Base-by-base conservation (phyloP, 1,139 yeast genomes). In the Geotrichum fermentans region DNA sequence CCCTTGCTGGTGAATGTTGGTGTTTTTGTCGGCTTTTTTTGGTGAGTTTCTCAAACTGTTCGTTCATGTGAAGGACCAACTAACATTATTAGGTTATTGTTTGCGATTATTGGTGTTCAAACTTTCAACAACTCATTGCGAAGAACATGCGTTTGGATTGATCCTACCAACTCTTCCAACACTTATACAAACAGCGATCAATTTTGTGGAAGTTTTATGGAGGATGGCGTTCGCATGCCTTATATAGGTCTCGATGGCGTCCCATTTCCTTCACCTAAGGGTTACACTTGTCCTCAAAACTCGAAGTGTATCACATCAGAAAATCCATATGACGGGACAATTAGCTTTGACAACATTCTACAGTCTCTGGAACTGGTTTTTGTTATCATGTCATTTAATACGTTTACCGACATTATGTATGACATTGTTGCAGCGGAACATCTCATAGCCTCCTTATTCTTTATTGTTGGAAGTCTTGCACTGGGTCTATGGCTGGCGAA, bases 401-500 rank as follows among this genome's bases (percentile, higher is more conserved):
- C 97, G 0, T 92, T 89, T 64, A 81, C 96, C 0, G 95, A 88
- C 64, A 71, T 88, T 56, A 87, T 92, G 96, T 89, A 88, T 61
- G 70, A 82, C 56, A 78, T 88, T 1, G 84, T 87, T 81, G 89
- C 88, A 60, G 74, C 94, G 1, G 97, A 92, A 60, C 79, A 80
- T 49, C 71, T 87, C 72, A 88, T 82, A 0, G 82, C 96, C 0
- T 74, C 87, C 14, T 65, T 92, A 26, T 90, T 82, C 62, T 90
- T 81, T 66, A 78, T 92, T n/a, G 73, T 76, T 48, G 79, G 86
- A 8, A 79, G 86, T 14, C 77, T 90, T 56, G 74, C 89, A 6
- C 67, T 92, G 58, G 82, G 88, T 1, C 82, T 89, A 32, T 92
- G 97, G 97, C 72, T 90, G 58, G 73, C 86, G 61, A 89, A 86